A percentile compares a stretch with the other conserved stretches of the same genome.
Evolutionary conservation across 23 red algal genomes (phyloP).

Genomic region (Chondrus crispus): DNA sequence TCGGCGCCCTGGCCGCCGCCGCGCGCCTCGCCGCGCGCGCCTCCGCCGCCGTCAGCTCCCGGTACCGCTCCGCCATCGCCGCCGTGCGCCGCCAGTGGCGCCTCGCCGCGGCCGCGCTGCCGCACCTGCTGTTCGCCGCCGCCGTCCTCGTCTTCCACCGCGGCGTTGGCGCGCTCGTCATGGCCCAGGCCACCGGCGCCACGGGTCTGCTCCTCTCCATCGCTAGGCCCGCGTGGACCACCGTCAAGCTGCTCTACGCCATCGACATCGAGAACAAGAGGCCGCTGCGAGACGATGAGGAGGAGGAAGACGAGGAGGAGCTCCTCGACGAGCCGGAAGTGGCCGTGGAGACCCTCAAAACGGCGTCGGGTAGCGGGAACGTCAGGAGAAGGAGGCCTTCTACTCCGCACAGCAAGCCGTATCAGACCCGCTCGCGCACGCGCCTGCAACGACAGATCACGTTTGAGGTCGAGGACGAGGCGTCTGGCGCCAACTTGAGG

Average conservation of each 20-base stretch:
- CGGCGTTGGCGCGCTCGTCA: background rate
- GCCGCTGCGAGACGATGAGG: no score
- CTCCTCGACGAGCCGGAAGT: no score
- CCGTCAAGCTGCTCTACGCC: constrained; percentile 24
- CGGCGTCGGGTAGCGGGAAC: background rate
- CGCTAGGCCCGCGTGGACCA: constrained; percentile 10
- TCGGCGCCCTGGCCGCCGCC: background rate
- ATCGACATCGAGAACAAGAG: constrained; percentile 8
- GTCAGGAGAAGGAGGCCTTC: background rate
- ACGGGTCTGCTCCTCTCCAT: constrained; percentile 5
- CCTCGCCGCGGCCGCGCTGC: constrained; percentile 14
- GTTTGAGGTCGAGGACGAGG: background rate
- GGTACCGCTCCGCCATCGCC: background rate
- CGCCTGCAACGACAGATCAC: background rate
- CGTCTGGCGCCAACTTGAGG: background rate
- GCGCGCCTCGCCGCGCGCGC: background rate
- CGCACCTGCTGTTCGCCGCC: constrained; percentile 27
- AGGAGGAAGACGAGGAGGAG: no score
- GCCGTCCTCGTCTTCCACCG: background rate
- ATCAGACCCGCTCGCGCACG: background rate
- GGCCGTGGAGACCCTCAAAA: background rate
- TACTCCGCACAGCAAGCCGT: background rate
- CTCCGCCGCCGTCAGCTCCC: background rate
- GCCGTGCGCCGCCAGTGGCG: constrained; percentile 16
- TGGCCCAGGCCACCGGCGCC: background rate